Evolutionary conservation across 257 asterid species (phyloP).

Genomic region (Nicotiana benthamiana): DNA sequence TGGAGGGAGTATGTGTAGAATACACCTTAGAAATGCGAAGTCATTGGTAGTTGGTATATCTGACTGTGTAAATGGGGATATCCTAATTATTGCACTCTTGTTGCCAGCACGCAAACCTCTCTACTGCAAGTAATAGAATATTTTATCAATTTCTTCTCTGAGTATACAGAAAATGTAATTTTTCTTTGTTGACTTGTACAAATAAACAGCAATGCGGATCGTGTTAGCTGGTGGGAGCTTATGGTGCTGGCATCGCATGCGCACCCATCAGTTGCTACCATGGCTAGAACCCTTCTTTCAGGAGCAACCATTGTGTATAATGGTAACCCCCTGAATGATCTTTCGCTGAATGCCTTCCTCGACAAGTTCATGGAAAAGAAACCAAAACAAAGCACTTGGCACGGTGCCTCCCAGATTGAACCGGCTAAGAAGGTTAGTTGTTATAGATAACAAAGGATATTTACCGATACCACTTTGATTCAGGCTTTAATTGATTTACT

Average conservation of each 20-base stretch:
- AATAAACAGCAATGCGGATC: conserved; percentile 74
- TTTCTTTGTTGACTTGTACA: neutral
- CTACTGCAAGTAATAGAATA: neutral
- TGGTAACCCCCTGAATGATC: conserved; percentile 82
- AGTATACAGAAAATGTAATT: neutral
- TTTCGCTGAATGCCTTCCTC: conserved; percentile 69
- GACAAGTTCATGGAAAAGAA: conserved; percentile 98
- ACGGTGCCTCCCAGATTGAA: conserved; percentile 82
- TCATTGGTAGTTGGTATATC: too few species aligned
- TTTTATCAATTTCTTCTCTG: neutral
- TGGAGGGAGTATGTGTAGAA: too few species aligned
- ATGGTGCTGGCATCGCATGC: conserved; percentile 68
- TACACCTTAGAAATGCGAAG: too few species aligned
- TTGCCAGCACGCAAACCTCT: neutral
- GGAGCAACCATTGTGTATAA: conserved; percentile 80
- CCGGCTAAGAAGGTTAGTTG: conserved; percentile 78
- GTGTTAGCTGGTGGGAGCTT: conserved; percentile 94
- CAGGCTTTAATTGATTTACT: neutral
- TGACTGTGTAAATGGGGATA: too few species aligned
- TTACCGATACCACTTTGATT: neutral
- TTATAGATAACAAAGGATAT: neutral
- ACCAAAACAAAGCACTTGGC: conserved; percentile 82
- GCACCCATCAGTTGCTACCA: conserved; percentile 93
- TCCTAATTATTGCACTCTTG: too few species aligned
- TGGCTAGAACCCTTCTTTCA: conserved; percentile 84